Conservation (phyloP, 768 basidiomycete genomes). For the Tricholoma hemisulphureum region DNA sequence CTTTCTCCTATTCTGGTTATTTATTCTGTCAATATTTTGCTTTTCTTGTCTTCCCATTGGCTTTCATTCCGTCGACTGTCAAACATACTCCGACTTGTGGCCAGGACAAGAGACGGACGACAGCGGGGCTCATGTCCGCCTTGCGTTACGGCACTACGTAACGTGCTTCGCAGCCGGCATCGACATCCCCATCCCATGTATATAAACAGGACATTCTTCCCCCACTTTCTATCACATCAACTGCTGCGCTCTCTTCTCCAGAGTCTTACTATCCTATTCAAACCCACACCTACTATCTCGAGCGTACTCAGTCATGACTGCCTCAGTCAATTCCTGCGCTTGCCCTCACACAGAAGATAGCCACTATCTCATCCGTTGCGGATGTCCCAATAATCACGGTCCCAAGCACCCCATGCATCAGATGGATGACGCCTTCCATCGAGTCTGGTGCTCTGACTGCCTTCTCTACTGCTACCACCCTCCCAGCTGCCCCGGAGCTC, state of each 20-base stretch:
- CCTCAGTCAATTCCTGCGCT: constrained; percentile 12
- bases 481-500: constrained; percentile 19
- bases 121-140: constrained; percentile 16
- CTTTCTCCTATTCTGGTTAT: constrained; percentile 13
- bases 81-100: constrained; percentile 15
- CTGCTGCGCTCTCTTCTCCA: neutral
- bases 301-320: neutral
- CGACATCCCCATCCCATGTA: constrained; percentile 8
- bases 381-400: constrained; percentile 29
- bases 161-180: constrained; percentile 2
- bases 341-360: constrained; percentile 19
- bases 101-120: constrained; percentile 8
- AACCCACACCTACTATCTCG: neutral
- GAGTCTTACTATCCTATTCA: neutral
- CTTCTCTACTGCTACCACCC: constrained; percentile 27
- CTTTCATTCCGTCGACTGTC: constrained; percentile 16
- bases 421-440: constrained; percentile 34
- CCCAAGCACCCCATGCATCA: constrained; percentile 28
- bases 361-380: constrained; percentile 35
- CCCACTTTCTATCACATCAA: neutral
- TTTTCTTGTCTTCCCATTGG: constrained; percentile 11
- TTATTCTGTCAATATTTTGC: constrained; percentile 9
- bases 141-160: constrained; percentile 8
- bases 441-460: constrained; percentile 33
- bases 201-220: constrained; percentile 4